Evolutionary conservation across 2,329 filamentous ascomycete species (phyloP).

Genomic region (Xylariales sp.): DNA sequence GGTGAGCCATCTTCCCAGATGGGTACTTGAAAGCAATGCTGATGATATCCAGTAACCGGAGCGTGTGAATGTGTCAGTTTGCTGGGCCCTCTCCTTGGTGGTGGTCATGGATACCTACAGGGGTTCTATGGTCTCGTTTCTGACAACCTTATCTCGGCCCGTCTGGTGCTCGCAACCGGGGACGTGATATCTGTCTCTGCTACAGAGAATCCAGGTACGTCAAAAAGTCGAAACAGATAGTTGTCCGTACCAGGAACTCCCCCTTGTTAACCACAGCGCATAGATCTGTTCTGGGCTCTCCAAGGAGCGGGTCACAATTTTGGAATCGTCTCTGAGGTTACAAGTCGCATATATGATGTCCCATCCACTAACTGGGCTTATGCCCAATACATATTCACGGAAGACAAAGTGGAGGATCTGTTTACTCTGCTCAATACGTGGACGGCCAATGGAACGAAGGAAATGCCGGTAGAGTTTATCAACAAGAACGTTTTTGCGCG

Average conservation of each 20-base stretch:
- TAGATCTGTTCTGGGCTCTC: conserved; percentile 52
- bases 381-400: conserved; percentile 6
- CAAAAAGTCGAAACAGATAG: too few species aligned
- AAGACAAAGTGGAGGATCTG: conserved; percentile 11
- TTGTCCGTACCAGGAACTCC: too few species aligned
- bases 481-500: neutral
- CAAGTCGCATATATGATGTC: conserved; percentile 1
- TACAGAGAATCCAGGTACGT: neutral
- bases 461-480: conserved; percentile 6
- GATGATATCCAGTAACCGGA: conserved; percentile 35
- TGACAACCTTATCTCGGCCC: conserved; percentile 35
- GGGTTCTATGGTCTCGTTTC: conserved; percentile 35
- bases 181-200: neutral
- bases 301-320: conserved; percentile 27
- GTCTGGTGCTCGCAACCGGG: conserved; percentile 35
- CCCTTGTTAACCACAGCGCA: neutral
- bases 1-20: conserved; percentile 21
- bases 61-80: conserved; percentile 48
- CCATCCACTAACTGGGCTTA: conserved; percentile 8
- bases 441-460: neutral
- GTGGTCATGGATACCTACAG: conserved; percentile 39
- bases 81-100: conserved; percentile 38
- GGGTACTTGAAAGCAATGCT: neutral
- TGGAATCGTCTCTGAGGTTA: conserved; percentile 4
- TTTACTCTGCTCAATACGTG: conserved; percentile 6